A percentile compares a stretch with the other conserved stretches of the same genome.
These are phyloP conservation scores for Zymoseptoria pseudotritici DNA, from an alignment of 2,329 filamentous ascomycete genomes.

Conservation along the genomic window DNA sequence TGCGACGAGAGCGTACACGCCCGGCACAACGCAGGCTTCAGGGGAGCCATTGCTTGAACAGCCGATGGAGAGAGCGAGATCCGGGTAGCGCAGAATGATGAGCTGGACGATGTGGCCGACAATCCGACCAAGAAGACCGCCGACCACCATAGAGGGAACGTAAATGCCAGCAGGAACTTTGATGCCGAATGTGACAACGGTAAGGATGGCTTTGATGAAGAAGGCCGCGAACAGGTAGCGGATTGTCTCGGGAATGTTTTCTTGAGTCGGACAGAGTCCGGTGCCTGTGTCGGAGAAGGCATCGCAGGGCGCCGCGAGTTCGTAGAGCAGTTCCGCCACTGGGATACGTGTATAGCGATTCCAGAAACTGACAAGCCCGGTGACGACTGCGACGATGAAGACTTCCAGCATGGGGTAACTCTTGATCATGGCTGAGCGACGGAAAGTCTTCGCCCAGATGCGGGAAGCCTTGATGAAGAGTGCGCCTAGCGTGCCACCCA, in stretches of 20 bases:
- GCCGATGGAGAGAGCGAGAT: slow-evolving; percentile 63
- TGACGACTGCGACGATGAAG: slow-evolving; percentile 74
- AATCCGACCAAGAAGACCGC: slow-evolving; percentile 81
- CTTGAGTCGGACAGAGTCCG: slow-evolving; percentile 69
- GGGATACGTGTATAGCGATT: slow-evolving; percentile 82
- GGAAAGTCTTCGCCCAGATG: slow-evolving; percentile 82
- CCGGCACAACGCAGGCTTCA: slow-evolving; percentile 83
- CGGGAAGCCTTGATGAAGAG: slow-evolving; percentile 94
- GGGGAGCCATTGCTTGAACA: slow-evolving; percentile 62
- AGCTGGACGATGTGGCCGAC: slow-evolving; percentile 82
- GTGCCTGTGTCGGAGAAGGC: slow-evolving; percentile 57
- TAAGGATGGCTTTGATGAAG: slow-evolving; percentile 81
- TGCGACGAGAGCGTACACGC: slow-evolving; percentile 92
- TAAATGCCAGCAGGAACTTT: slow-evolving; percentile 97
- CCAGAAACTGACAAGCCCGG: slow-evolving; percentile 85
- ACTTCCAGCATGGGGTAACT: slow-evolving; percentile 80
- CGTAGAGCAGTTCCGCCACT: slow-evolving; percentile 83
- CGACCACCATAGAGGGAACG: slow-evolving; percentile 97
- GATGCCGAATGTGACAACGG: slow-evolving; percentile 87
- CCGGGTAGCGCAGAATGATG: slow-evolving; percentile 64
- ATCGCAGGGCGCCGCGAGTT: slow-evolving; percentile 82
- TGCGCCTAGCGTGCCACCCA: slow-evolving; percentile 79
- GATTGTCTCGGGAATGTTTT: slow-evolving; percentile 74
- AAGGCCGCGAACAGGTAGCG: slow-evolving; percentile 67
- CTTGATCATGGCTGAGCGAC: slow-evolving; percentile 74